phyloP scores from a whole-genome alignment of 371 early-diverging fungal genomes.

The Mucor saturninus region DNA sequence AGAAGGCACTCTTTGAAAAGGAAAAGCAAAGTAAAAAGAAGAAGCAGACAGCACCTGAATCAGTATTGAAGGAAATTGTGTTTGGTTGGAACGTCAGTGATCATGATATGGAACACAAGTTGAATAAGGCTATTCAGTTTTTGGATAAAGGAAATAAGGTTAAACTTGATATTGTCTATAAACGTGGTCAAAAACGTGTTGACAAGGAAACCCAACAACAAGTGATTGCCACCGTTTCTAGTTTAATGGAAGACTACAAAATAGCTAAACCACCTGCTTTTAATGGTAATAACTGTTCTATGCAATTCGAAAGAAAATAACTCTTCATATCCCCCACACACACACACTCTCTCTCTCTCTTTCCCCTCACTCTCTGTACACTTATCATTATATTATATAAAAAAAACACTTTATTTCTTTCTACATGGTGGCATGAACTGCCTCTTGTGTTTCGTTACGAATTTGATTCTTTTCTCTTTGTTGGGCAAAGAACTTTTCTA shows the following conservation, averaged over 20 bases:
- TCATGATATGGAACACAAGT: conserved; percentile 65
- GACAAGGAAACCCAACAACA: conserved; percentile 29
- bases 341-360: too few relatives aligned
- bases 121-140: conserved; percentile 55
- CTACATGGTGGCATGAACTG: conserved; percentile 20
- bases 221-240: conserved; percentile 25
- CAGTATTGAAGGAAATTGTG: conserved; percentile 55
- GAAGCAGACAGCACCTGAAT: conserved; percentile 47
- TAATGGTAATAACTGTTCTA: conserved; percentile 36
- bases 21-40: conserved; percentile 57
- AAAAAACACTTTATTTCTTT: conserved; percentile 3
- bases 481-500: conserved; percentile 52
- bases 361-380: neutral
- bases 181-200: conserved; percentile 47
- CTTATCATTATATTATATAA: neutral
- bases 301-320: conserved; percentile 45
- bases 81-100: conserved; percentile 64
- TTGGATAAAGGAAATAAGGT: conserved; percentile 65
- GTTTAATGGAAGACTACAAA: conserved; percentile 36
- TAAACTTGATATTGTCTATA: conserved; percentile 59
- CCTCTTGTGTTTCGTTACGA: conserved; percentile 11
- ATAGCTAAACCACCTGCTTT: conserved; percentile 35
- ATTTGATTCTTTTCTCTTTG: conserved; percentile 32
- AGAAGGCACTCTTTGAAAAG: conserved; percentile 57
- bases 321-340: neutral